Conservation (phyloP, 2,329 filamentous ascomycete species). For the Orbilia javanica region DNA sequence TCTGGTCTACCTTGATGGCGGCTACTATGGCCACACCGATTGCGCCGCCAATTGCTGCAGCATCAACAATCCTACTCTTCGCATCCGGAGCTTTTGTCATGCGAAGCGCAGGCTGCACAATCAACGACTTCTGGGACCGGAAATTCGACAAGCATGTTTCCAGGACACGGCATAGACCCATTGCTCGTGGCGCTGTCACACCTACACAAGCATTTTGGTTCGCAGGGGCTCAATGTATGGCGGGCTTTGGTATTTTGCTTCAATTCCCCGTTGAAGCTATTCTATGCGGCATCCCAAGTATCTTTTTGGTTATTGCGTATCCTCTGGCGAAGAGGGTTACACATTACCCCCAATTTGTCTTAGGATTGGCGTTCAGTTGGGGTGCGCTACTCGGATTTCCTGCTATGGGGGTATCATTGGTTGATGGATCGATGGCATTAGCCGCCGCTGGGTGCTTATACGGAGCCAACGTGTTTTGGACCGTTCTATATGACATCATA, state of each 20-base stretch:
- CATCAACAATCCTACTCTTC: constrained; percentile 76
- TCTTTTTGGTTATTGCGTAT: constrained; percentile 80
- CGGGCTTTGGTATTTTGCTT: constrained; percentile 79
- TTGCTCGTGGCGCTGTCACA: constrained; percentile 81
- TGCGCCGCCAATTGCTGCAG: constrained; percentile 73
- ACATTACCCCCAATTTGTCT: constrained; percentile 85
- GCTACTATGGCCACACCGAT: constrained; percentile 76
- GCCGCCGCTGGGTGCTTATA: constrained; percentile 78
- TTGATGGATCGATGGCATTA: constrained; percentile 73
- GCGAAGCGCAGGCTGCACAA: constrained; percentile 87
- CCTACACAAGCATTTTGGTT: constrained; percentile 79
- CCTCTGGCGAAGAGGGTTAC: constrained; percentile 87
- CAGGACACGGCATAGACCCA: constrained; percentile 81
- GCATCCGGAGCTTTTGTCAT: constrained; percentile 82
- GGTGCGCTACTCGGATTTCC: constrained; percentile 90
- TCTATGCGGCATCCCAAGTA: constrained; percentile 80
- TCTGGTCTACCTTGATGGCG: constrained; percentile 85
- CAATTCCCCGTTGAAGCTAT: constrained; percentile 82
- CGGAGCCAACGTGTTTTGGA: constrained; percentile 85
- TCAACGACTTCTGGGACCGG: constrained; percentile 92
- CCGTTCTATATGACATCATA: constrained; percentile 89
- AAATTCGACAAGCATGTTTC: constrained; percentile 85
- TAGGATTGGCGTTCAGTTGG: constrained; percentile 89
- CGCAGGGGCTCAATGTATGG: constrained; percentile 79
- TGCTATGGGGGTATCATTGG: constrained; percentile 81